Conservation (phyloP, 371 early-diverging fungal genomes). For the Zancudomyces culisetae region DNA sequence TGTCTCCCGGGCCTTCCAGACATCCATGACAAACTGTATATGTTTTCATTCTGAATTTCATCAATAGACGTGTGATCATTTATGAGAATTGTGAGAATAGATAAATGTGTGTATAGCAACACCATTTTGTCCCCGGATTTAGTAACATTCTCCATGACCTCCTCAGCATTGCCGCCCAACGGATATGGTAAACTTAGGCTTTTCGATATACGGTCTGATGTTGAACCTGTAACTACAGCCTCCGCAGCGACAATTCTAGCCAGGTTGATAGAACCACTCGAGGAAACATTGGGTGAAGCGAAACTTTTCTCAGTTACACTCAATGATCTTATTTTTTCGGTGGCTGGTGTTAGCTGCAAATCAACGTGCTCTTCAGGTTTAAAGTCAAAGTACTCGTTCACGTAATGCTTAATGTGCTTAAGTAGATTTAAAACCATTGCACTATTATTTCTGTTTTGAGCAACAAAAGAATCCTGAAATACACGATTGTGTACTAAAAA, state of each 20-base stretch:
- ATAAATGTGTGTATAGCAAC: background rate
- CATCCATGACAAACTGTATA: background rate
- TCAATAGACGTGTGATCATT: background rate
- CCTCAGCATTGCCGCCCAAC: background rate
- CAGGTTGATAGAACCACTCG: no score
- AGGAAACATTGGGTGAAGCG: no score
- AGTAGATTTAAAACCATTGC: no score
- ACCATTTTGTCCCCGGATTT: background rate
- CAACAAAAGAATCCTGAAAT: background rate
- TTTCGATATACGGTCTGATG: constrained; percentile 1
- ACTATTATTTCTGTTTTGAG: no score
- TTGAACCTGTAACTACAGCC: no score
- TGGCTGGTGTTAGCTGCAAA: no score
- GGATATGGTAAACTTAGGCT: background rate
- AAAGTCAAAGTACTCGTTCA: no score
- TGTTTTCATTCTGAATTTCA: background rate
- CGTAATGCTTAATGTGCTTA: no score
- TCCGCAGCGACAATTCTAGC: no score
- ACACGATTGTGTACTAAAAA: background rate
- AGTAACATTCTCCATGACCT: background rate
- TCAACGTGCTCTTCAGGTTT: no score
- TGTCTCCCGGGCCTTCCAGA: background rate
- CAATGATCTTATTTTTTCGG: no score
- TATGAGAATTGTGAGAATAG: background rate
- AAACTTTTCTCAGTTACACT: no score